These are phyloP conservation scores for Alternaria arbusti DNA, from an alignment of 2,329 filamentous ascomycete genomes.

Conservation along the genomic window DNA sequence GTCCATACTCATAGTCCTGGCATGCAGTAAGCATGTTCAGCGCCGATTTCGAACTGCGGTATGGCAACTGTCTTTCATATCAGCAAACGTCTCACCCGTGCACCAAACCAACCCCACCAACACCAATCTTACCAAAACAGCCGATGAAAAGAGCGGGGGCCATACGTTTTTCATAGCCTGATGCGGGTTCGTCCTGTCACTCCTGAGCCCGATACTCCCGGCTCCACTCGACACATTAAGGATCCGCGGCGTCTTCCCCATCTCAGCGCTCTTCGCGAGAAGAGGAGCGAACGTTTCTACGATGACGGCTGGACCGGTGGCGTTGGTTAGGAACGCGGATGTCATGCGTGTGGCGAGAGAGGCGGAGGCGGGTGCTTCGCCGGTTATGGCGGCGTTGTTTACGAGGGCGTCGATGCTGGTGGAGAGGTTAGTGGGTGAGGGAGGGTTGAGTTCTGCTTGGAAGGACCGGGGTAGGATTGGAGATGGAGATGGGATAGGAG, in stretches of 20 bases:
- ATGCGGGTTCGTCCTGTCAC: slow-evolving; percentile 24
- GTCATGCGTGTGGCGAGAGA: slow-evolving; percentile 20
- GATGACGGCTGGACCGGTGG: slow-evolving; percentile 20
- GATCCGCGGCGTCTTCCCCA: slow-evolving; percentile 26
- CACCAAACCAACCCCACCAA: not conserved
- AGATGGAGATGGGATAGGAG: no score
- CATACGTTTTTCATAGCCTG: slow-evolving; percentile 21
- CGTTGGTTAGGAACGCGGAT: slow-evolving; percentile 32
- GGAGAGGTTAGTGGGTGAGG: not conserved
- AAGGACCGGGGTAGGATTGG: no score
- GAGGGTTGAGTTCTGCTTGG: no score
- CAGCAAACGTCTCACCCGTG: not conserved
- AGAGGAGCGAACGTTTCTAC: slow-evolving; percentile 17
- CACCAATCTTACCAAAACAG: not conserved
- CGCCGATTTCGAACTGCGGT: slow-evolving; percentile 46
- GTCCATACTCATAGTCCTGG: slow-evolving; percentile 35
- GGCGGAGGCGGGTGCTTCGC: slow-evolving; percentile 5
- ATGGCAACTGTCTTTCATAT: slow-evolving; percentile 17
- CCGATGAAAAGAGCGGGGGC: not conserved
- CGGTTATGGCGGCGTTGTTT: slow-evolving; percentile 46
- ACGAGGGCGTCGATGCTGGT: slow-evolving; percentile 42
- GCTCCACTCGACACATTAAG: slow-evolving; percentile 41
- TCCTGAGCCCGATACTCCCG: slow-evolving; percentile 36
- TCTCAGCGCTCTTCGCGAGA: slow-evolving; percentile 16
- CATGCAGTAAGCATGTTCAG: slow-evolving; percentile 47